Conservation (phyloP, 2,329 filamentous ascomycete species). For the Botrytis fabae region DNA sequence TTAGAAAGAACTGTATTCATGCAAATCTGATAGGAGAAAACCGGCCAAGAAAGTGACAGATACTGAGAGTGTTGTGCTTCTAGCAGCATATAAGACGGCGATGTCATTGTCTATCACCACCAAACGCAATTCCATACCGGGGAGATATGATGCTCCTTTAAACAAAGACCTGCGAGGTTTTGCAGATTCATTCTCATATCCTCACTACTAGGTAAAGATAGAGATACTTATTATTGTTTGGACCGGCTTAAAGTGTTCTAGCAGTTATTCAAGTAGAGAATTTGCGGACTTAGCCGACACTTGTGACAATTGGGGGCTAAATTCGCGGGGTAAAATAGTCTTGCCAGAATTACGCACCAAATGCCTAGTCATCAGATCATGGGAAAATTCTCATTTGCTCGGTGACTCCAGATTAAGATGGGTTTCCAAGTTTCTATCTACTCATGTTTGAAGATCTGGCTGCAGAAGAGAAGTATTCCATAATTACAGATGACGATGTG, state of each 20-base stretch:
- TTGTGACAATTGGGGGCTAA: background rate
- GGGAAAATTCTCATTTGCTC: background rate
- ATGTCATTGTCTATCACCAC: background rate
- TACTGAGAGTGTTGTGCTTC: background rate
- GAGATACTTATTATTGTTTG: too few relatives aligned
- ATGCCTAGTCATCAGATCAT: background rate
- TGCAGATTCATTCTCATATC: background rate
- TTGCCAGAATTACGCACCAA: background rate
- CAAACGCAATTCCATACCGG: background rate
- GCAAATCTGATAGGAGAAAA: background rate
- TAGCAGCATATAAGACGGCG: background rate
- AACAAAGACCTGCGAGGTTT: background rate
- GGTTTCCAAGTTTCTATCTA: background rate
- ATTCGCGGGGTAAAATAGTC: background rate
- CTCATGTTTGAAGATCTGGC: background rate
- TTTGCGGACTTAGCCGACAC: background rate
- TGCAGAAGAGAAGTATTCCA: background rate
- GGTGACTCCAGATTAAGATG: background rate
- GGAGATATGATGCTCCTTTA: background rate
- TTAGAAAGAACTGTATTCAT: background rate
- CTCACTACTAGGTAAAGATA: too few relatives aligned
- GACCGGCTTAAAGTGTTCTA: too few relatives aligned
- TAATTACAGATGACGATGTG: background rate
- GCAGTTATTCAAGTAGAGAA: background rate
- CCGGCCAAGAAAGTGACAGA: background rate